Conservation (phyloP, 2,329 filamentous ascomycete species). For the Hyphodiscus sp. region DNA sequence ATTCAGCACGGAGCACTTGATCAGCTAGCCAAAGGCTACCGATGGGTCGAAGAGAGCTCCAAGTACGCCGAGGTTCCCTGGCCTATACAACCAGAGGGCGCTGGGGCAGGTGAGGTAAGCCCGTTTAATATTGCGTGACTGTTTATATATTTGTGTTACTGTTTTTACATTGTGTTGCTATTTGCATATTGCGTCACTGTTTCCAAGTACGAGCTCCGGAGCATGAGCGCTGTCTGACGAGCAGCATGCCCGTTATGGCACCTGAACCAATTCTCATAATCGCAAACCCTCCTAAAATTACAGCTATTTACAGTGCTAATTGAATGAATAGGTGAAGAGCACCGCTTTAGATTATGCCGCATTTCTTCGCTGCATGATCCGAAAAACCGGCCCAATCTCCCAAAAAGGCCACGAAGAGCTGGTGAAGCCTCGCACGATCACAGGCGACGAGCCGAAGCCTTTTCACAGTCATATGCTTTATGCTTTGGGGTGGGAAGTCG, state of each 20-base stretch:
- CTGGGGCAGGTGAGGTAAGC: conserved; percentile 11
- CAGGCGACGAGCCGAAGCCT: conserved; percentile 1
- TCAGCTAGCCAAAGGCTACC: conserved; percentile 8
- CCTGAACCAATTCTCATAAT: too few relatives aligned
- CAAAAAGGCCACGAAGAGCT: conserved; percentile 13
- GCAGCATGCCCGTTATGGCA: too few relatives aligned
- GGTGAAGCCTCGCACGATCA: conserved; percentile 12
- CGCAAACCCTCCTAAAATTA: too few relatives aligned
- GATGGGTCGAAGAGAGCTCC: conserved; percentile 6
- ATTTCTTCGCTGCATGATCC: conserved; percentile 14
- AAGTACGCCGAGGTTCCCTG: conserved; percentile 6
- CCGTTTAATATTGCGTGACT: too few relatives aligned
- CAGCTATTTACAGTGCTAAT: too few relatives aligned
- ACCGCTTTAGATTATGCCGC: conserved; percentile 11
- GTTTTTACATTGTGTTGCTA: too few relatives aligned
- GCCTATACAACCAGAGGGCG: conserved; percentile 8
- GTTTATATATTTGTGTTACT: too few relatives aligned
- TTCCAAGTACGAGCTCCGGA: too few relatives aligned
- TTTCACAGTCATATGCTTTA: conserved; percentile 8
- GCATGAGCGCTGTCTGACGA: too few relatives aligned
- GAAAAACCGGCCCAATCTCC: conserved; percentile 9
- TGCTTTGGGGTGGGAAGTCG: conserved; percentile 10
- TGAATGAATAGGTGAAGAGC: conserved; percentile 1
- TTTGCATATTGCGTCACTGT: too few relatives aligned
- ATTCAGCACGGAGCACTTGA: not conserved